These are phyloP conservation scores for Penicillium fuscoglaucum DNA, from an alignment of 2,329 filamentous ascomycete species.

Conservation along the genomic window DNA sequence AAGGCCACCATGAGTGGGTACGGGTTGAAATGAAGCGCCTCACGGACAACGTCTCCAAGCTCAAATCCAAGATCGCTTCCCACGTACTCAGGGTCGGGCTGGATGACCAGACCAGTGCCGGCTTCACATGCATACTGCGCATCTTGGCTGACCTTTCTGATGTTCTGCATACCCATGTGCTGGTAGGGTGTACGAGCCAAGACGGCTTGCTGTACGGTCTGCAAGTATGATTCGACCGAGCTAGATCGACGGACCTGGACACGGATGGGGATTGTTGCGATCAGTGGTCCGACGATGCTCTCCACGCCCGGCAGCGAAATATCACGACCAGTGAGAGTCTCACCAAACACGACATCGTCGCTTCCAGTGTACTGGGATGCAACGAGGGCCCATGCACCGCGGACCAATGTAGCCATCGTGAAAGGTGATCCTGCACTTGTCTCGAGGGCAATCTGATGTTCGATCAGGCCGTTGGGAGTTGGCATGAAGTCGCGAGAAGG, in stretches of 20 bases:
- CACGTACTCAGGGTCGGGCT: constrained; percentile 41
- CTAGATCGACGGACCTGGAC: constrained; percentile 36
- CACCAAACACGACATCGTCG: constrained; percentile 52
- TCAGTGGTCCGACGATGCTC: constrained; percentile 51
- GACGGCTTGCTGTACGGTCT: constrained; percentile 33
- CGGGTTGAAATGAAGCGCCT: constrained; percentile 47
- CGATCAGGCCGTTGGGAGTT: constrained; percentile 46
- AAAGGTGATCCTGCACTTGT: constrained; percentile 31
- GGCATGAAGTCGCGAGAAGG: constrained; percentile 51
- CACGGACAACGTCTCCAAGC: constrained; percentile 37
- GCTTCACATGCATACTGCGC: constrained; percentile 41
- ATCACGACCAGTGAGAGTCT: constrained; percentile 52
- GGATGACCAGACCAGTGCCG: constrained; percentile 41
- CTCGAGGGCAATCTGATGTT: constrained; percentile 42
- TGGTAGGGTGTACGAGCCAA: constrained; percentile 48
- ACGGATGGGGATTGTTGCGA: constrained; percentile 52
- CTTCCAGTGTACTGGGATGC: constrained; percentile 48
- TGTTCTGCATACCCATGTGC: constrained; percentile 53
- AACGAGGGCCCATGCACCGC: constrained; percentile 52
- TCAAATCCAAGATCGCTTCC: constrained; percentile 41
- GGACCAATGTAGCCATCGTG: constrained; percentile 51
- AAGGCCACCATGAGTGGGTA: constrained; percentile 54
- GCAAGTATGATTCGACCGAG: constrained; percentile 33
- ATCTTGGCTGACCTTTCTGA: constrained; percentile 44
- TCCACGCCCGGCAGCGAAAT: constrained; percentile 48